These are phyloP conservation scores for Pichia heedii DNA, from an alignment of 805 yeast species.

Conservation along the genomic window DNA sequence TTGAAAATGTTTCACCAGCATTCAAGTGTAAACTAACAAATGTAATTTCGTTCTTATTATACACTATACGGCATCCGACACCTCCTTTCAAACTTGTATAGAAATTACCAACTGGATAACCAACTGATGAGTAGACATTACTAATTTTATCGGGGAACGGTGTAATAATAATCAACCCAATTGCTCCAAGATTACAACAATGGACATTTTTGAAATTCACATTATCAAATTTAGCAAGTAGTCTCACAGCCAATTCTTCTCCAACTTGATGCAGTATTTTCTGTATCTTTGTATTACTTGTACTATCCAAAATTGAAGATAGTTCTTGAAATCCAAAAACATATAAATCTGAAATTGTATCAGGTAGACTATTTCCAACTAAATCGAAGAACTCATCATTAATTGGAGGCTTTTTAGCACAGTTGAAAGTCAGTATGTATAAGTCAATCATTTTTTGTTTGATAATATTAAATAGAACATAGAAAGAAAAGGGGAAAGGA, in stretches of 20 bases:
- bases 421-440: conserved; percentile 41
- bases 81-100: conserved; percentile 70
- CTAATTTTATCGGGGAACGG: conserved; percentile 26
- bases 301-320: conserved; percentile 46
- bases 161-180: conserved; percentile 44
- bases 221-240: conserved; percentile 28
- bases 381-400: conserved; percentile 26
- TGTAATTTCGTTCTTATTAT: conserved; percentile 36
- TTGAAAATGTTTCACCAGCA: conserved; percentile 62
- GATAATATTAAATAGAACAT: neutral
- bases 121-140: conserved; percentile 17
- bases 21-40: conserved; percentile 65
- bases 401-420: conserved; percentile 39
- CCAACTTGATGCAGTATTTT: conserved; percentile 30
- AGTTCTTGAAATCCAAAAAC: conserved; percentile 65
- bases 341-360: conserved; percentile 33
- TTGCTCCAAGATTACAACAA: conserved; percentile 44
- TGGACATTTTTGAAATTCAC: conserved; percentile 35
- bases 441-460: neutral
- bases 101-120: conserved; percentile 46
- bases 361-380: conserved; percentile 13
- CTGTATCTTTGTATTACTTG: conserved; percentile 32
- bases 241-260: conserved; percentile 26
- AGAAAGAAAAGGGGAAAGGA: neutral
- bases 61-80: conserved; percentile 45